Evolutionary conservation across 495 filamentous ascomycete species (phyloP).

Genomic region (Podospora bellae-mahoneyi): DNA sequence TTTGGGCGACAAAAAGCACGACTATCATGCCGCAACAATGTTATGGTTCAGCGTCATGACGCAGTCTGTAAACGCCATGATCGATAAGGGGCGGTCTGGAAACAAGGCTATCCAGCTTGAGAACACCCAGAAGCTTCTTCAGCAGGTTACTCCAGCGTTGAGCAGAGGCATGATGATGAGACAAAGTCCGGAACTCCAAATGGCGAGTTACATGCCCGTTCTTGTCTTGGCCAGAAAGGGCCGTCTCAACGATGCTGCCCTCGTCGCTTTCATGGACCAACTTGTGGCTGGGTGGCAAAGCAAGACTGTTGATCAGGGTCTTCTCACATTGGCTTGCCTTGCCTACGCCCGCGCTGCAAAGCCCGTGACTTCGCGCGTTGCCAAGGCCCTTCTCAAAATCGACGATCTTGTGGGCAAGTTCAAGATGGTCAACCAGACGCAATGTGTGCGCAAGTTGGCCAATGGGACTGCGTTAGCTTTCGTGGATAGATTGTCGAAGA

Average conservation of each 20-base stretch:
- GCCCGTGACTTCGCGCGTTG: slow-evolving; percentile 64
- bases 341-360: slow-evolving; percentile 68
- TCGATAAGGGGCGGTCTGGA: slow-evolving; percentile 71
- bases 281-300: slow-evolving; percentile 69
- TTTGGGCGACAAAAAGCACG: slow-evolving; percentile 60
- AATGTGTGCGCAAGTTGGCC: slow-evolving; percentile 67
- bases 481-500: slow-evolving; percentile 60
- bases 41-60: slow-evolving; percentile 86
- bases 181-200: slow-evolving; percentile 67
- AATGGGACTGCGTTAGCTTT: slow-evolving; percentile 68
- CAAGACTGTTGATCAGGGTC: slow-evolving; percentile 66
- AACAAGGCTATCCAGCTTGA: slow-evolving; percentile 61
- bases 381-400: slow-evolving; percentile 64
- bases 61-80: slow-evolving; percentile 74
- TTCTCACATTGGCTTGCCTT: slow-evolving; percentile 76
- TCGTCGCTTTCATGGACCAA: slow-evolving; percentile 81
- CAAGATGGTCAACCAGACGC: slow-evolving; percentile 57
- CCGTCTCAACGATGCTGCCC: slow-evolving; percentile 65
- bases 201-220: slow-evolving; percentile 86
- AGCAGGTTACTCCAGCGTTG: slow-evolving; percentile 69
- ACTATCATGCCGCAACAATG: slow-evolving; percentile 67
- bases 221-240: slow-evolving; percentile 80
- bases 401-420: slow-evolving; percentile 57
- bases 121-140: slow-evolving; percentile 74
- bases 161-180: slow-evolving; percentile 71